Conservation (phyloP, 1,284 basidiomycete genomes). For the Cryptococcus sp. region DNA sequence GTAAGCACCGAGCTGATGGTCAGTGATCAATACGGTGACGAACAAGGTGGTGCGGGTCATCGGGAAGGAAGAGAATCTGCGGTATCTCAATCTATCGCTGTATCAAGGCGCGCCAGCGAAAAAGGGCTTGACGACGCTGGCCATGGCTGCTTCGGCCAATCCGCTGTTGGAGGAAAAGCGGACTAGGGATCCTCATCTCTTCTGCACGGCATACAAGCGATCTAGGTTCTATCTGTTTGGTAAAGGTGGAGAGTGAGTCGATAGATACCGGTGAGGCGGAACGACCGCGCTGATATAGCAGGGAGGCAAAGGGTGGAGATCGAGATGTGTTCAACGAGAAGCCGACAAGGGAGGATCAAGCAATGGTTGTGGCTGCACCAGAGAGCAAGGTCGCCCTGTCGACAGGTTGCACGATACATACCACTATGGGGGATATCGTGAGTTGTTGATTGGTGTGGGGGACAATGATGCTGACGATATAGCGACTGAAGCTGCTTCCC, state of each 20-base stretch:
- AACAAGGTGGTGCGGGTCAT: constrained; percentile 85
- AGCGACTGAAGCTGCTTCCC: constrained; percentile 79
- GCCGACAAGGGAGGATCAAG: constrained; percentile 92
- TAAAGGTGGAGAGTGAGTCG: constrained; percentile 72
- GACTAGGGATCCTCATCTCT: constrained; percentile 81
- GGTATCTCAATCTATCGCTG: constrained; percentile 81
- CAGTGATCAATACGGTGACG: constrained; percentile 90
- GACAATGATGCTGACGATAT: constrained; percentile 1
- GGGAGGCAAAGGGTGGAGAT: constrained; percentile 79
- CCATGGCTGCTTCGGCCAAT: constrained; percentile 92
- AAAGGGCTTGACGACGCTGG: constrained; percentile 74
- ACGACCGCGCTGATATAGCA: constrained; percentile 35
- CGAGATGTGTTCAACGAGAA: constrained; percentile 98
- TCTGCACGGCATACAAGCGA: constrained; percentile 88
- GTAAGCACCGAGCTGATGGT: constrained; percentile 3
- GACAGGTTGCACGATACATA: constrained; percentile 75
- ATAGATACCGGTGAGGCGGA: neutral
- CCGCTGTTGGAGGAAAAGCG: constrained; percentile 82
- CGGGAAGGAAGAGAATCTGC: constrained; percentile 89
- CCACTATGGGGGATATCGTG: constrained; percentile 84
- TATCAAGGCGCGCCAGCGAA: constrained; percentile 93
- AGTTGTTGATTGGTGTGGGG: constrained; percentile 6
- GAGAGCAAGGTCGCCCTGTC: constrained; percentile 56
- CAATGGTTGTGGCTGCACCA: constrained; percentile 67
- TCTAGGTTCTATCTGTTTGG: constrained; percentile 97